Evolutionary conservation across 2,329 filamentous ascomycete genomes (phyloP).

Genomic region (Cyphellophora europaea): DNA sequence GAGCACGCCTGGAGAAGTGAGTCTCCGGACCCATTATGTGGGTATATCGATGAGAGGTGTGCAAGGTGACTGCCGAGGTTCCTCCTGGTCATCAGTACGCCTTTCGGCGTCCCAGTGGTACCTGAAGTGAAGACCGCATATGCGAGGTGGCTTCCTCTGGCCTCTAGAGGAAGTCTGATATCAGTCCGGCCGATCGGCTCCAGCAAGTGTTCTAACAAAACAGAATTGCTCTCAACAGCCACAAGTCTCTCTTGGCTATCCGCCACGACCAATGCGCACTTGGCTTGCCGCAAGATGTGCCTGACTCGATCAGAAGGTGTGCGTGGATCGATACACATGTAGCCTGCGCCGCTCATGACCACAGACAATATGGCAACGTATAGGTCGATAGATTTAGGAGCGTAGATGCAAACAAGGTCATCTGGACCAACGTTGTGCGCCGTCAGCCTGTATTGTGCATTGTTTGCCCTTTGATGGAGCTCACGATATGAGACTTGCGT

Average conservation of each 20-base stretch:
- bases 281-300: conserved; percentile 54
- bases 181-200: neutral
- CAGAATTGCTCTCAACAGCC: neutral
- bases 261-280: conserved; percentile 7
- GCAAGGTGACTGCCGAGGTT: conserved; percentile 72
- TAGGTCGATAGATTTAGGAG: conserved; percentile 66
- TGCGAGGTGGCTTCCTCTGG: conserved; percentile 41
- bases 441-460: conserved; percentile 49
- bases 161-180: neutral
- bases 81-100: conserved; percentile 65
- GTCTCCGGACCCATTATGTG: conserved; percentile 36
- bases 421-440: conserved; percentile 37
- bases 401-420: conserved; percentile 59
- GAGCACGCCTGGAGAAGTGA: conserved; percentile 75
- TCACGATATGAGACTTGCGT: conserved; percentile 52
- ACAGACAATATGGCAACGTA: conserved; percentile 68
- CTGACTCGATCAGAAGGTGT: conserved; percentile 54
- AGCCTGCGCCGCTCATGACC: conserved; percentile 66
- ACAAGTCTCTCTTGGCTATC: neutral
- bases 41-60: conserved; percentile 57
- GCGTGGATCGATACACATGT: conserved; percentile 69
- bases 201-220: neutral
- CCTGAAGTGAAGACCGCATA: conserved; percentile 81
- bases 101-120: conserved; percentile 71
- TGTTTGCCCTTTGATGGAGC: conserved; percentile 57